Evolutionary conservation across 169 alveolate species (phyloP).

Genomic region (Plasmodium adleri): DNA sequence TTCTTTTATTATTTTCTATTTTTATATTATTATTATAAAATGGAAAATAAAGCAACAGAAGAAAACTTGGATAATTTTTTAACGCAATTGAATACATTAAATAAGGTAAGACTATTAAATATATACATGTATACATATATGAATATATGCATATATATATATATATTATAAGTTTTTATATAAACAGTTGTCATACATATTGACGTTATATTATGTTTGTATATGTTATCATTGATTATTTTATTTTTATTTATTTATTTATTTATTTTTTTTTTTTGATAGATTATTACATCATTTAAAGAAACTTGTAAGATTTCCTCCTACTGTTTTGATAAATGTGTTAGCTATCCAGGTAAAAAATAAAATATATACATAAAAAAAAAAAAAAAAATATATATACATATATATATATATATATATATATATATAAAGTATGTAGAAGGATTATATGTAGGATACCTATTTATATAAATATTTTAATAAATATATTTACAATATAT

Average conservation of each 20-base stretch:
- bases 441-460: too few species aligned
- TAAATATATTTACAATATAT: background rate
- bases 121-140: background rate
- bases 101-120: slow-evolving; percentile 20
- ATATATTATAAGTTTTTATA: background rate
- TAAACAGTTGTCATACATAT: too few species aligned
- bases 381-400: background rate
- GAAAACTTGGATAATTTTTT: slow-evolving; percentile 48
- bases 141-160: background rate
- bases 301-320: slow-evolving; percentile 67
- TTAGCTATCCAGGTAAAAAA: slow-evolving; percentile 47
- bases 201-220: background rate
- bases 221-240: background rate
- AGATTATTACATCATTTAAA: slow-evolving; percentile 63
- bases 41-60: slow-evolving; percentile 60
- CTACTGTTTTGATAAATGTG: slow-evolving; percentile 75
- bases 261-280: background rate
- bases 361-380: background rate
- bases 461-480: background rate
- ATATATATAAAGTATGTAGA: background rate
- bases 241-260: background rate
- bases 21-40: slow-evolving; percentile 7
- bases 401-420: slow-evolving; percentile 9
- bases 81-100: slow-evolving; percentile 54
- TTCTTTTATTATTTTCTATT: background rate